phyloP scores from a whole-genome alignment of 768 basidiomycete genomes.

The Strobilomyces echinocephalus region DNA sequence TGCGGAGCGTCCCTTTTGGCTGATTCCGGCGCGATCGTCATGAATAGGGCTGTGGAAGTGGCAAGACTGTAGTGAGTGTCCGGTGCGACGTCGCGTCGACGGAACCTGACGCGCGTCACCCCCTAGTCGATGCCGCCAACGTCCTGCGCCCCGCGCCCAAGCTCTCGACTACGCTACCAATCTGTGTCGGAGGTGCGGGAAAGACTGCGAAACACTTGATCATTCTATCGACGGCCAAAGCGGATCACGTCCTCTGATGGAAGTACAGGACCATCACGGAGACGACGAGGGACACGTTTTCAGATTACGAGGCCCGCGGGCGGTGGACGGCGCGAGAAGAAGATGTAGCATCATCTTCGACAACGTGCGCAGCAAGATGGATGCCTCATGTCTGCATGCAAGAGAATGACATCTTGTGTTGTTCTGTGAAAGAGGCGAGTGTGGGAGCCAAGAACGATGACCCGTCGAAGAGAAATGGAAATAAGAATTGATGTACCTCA shows the following conservation, averaged over 20 bases:
- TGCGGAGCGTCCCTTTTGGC: not conserved
- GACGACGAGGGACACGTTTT: slow-evolving; percentile 37
- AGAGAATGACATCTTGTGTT: too few relatives aligned
- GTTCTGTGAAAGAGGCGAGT: too few relatives aligned
- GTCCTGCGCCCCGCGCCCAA: slow-evolving; percentile 29
- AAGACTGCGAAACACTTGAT: slow-evolving; percentile 22
- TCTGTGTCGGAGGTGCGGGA: not conserved
- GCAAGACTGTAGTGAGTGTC: slow-evolving; percentile 30
- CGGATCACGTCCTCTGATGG: slow-evolving; percentile 37
- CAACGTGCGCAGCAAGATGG: too few relatives aligned
- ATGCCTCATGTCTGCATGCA: too few relatives aligned
- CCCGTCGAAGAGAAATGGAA: too few relatives aligned
- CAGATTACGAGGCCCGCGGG: slow-evolving; percentile 40
- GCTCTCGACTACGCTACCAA: slow-evolving; percentile 12
- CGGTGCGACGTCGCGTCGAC: not conserved
- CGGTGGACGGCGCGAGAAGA: slow-evolving; percentile 28
- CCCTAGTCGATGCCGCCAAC: slow-evolving; percentile 37
- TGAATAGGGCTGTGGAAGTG: slow-evolving; percentile 25
- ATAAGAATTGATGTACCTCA: too few relatives aligned
- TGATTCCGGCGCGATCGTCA: not conserved
- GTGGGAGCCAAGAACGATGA: too few relatives aligned
- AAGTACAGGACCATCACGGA: slow-evolving; percentile 39
- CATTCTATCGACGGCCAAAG: slow-evolving; percentile 27
- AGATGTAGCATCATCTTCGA: too few relatives aligned
- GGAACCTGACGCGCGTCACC: not conserved